phyloP scores from a whole-genome alignment of 2,329 filamentous ascomycete genomes.

The Aureobasidium sp. region DNA sequence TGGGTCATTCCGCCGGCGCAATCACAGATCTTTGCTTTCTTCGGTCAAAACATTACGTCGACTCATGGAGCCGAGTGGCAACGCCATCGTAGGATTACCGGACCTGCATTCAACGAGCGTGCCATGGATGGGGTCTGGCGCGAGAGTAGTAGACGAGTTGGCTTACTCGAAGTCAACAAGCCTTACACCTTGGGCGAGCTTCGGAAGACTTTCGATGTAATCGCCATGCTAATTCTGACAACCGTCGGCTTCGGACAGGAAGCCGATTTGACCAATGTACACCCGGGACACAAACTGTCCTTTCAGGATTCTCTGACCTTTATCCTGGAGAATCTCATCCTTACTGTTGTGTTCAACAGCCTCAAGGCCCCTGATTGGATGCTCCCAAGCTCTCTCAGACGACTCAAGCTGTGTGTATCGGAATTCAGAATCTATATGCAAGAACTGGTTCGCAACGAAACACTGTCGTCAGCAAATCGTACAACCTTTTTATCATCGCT shows the following conservation, averaged over 20 bases:
- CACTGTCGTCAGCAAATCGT: slow-evolving; percentile 17
- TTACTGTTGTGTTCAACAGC: neutral
- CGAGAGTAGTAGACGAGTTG: slow-evolving; percentile 19
- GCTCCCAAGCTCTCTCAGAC: neutral
- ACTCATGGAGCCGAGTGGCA: slow-evolving; percentile 25
- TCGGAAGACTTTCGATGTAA: neutral
- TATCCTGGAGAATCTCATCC: neutral
- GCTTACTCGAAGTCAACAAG: neutral
- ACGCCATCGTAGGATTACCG: slow-evolving; percentile 28
- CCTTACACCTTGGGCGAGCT: neutral
- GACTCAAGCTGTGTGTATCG: neutral
- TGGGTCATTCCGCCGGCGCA: neutral
- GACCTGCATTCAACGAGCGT: slow-evolving; percentile 29
- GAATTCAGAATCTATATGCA: slow-evolving; percentile 15
- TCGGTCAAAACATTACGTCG: slow-evolving; percentile 25
- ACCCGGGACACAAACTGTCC: neutral
- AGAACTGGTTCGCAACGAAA: slow-evolving; percentile 22
- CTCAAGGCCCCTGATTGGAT: neutral
- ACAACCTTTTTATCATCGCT: neutral
- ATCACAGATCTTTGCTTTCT: slow-evolving; percentile 11
- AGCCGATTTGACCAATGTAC: too few species aligned
- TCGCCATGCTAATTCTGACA: neutral
- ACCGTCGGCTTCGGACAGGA: neutral
- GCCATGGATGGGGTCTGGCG: slow-evolving; percentile 28
- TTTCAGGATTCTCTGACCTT: neutral